Conservation (phyloP, 139 green algal species). For the Haematococcus sp. region DNA sequence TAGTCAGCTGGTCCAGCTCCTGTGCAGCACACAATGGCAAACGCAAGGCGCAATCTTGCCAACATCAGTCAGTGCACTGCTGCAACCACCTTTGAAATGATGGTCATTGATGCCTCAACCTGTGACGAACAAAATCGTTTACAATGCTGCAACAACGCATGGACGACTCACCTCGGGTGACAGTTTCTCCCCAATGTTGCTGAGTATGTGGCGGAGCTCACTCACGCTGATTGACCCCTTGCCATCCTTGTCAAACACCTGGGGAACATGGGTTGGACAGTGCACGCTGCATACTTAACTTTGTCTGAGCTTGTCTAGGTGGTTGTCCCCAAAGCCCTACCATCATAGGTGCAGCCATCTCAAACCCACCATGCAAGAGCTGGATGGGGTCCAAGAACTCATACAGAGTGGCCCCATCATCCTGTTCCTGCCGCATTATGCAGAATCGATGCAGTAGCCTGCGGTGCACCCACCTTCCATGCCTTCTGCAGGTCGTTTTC, state of each 20-base stretch:
- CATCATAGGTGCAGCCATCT: no score
- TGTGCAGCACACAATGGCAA: not conserved
- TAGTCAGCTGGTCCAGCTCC: constrained; percentile 27
- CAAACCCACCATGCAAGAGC: no score
- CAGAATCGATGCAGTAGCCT: no score
- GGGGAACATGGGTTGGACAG: no score
- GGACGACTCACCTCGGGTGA: constrained; percentile 39
- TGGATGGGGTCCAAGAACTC: no score
- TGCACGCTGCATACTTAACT: no score
- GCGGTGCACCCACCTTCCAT: no score
- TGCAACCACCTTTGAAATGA: not conserved
- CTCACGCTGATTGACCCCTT: constrained; percentile 19
- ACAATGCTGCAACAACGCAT: no score
- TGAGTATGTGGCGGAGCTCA: constrained; percentile 81
- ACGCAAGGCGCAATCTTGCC: not conserved
- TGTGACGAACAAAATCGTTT: not conserved
- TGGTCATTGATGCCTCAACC: not conserved
- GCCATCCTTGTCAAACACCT: constrained; percentile 31
- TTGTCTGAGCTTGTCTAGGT: no score
- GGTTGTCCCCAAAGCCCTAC: no score
- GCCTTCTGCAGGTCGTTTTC: constrained; percentile 38
- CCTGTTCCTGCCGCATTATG: no score
- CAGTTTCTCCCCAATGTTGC: constrained; percentile 84
- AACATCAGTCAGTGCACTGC: not conserved
- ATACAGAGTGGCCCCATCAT: no score